Evolutionary conservation across 768 basidiomycete species (phyloP).

Genomic region (Exsudoporus frostii): DNA sequence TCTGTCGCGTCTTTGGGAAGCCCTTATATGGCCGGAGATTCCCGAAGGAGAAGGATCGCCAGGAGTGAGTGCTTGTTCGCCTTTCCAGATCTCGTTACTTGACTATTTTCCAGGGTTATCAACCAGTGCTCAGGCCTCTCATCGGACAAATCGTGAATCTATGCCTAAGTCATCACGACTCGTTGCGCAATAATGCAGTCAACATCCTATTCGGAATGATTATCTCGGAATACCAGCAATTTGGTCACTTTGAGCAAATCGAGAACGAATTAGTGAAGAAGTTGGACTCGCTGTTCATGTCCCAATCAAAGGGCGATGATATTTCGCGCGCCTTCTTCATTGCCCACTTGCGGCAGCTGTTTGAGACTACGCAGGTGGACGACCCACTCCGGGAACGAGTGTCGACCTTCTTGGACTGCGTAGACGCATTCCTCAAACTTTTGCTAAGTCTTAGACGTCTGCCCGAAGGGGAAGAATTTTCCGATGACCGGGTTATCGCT

Average conservation of each 20-base stretch:
- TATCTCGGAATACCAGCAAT: constrained; percentile 83
- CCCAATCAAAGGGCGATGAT: constrained; percentile 86
- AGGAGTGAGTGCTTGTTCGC: constrained; percentile 50
- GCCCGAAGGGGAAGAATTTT: constrained; percentile 90
- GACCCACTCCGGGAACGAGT: constrained; percentile 75
- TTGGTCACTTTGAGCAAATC: constrained; percentile 81
- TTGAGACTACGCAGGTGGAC: constrained; percentile 80
- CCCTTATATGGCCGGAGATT: constrained; percentile 72
- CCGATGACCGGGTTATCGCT: constrained; percentile 91
- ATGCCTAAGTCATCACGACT: constrained; percentile 93
- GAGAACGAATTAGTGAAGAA: constrained; percentile 91
- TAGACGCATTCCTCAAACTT: constrained; percentile 90
- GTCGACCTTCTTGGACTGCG: constrained; percentile 78
- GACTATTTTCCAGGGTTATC: constrained; percentile 63
- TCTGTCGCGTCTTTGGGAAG: constrained; percentile 78
- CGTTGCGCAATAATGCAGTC: constrained; percentile 84
- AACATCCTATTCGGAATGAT: constrained; percentile 96
- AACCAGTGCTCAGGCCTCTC: constrained; percentile 74
- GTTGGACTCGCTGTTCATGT: constrained; percentile 90
- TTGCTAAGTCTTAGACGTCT: constrained; percentile 82
- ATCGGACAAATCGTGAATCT: constrained; percentile 89
- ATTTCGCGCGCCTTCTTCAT: constrained; percentile 93
- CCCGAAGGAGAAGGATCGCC: constrained; percentile 50
- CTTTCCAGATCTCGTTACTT: not conserved
- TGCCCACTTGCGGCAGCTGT: constrained; percentile 83